phyloP scores from a whole-genome alignment of 352 stramenopile species.

The Phytophthora vignae region DNA sequence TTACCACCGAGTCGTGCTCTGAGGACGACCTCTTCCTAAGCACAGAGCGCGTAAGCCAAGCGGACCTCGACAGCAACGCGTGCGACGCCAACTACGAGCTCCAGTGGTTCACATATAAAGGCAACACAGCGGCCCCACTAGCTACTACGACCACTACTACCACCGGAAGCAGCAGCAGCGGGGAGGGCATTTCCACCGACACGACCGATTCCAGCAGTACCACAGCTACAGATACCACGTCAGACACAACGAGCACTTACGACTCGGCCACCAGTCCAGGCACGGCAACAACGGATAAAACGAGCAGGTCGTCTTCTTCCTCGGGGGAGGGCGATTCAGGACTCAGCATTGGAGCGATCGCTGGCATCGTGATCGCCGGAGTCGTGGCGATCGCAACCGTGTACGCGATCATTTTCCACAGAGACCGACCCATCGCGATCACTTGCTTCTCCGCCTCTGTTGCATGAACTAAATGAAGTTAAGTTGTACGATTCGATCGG shows the following conservation, averaged over 20 bases:
- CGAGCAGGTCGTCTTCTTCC: neutral
- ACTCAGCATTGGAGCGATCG: conserved; percentile 1
- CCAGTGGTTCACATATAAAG: conserved; percentile 21
- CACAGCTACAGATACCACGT: neutral
- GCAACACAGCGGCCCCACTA: conserved; percentile 39
- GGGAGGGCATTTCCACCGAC: neutral
- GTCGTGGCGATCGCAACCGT: neutral
- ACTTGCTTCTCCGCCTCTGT: conserved; percentile 3
- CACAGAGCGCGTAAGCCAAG: neutral
- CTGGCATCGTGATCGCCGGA: neutral
- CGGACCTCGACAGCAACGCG: neutral
- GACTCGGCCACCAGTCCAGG: conserved; percentile 1
- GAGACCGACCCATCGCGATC: conserved; percentile 3
- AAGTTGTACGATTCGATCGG: neutral
- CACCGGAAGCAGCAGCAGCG: conserved; percentile 1
- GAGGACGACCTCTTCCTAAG: conserved; percentile 8
- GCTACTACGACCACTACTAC: neutral
- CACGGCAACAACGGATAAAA: conserved; percentile 3
- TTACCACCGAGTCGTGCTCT: conserved; percentile 6
- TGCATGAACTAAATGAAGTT: neutral
- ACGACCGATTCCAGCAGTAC: neutral
- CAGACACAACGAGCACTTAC: neutral
- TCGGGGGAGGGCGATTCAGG: conserved; percentile 3
- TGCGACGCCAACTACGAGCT: conserved; percentile 4
- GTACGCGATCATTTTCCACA: conserved; percentile 12